Conservation (phyloP, 768 basidiomycete genomes). For the Mycena amicta region DNA sequence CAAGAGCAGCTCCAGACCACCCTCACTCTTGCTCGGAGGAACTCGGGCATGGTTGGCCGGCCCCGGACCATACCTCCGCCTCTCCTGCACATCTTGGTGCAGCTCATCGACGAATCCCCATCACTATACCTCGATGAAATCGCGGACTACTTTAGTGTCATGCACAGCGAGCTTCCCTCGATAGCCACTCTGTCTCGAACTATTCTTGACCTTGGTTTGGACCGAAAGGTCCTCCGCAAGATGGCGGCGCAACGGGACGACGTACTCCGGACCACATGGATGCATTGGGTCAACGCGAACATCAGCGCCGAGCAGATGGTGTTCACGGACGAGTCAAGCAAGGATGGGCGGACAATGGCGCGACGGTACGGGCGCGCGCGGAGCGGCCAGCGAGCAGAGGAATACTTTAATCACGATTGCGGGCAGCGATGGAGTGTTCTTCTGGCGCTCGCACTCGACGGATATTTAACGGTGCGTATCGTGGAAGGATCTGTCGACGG, state of each 20-base stretch:
- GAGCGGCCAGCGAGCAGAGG: constrained; percentile 26
- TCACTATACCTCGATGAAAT: constrained; percentile 17
- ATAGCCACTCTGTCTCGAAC: constrained; percentile 11
- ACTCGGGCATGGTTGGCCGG: background rate
- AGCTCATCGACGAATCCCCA: background rate
- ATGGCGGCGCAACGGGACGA: constrained; percentile 21
- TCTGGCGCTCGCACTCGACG: constrained; percentile 35
- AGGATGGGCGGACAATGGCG: constrained; percentile 32
- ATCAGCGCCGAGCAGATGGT: constrained; percentile 7
- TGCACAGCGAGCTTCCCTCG: constrained; percentile 2
- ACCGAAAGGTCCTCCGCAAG: constrained; percentile 16
- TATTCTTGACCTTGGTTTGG: constrained; percentile 17
- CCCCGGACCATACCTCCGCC: background rate
- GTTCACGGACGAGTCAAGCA: constrained; percentile 24
- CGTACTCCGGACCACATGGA: constrained; percentile 8
- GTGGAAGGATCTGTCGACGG: constrained; percentile 38
- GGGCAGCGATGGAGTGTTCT: constrained; percentile 36
- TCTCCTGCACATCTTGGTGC: background rate
- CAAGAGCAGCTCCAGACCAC: background rate
- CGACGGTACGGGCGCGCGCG: constrained; percentile 31
- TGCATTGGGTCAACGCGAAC: background rate
- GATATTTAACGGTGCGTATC: constrained; percentile 35
- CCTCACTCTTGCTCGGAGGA: background rate
- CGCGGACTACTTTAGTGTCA: constrained; percentile 11
- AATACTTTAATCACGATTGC: constrained; percentile 26